Conservation (phyloP, 2,329 filamentous ascomycete species). For the Diplodia mutila region DNA sequence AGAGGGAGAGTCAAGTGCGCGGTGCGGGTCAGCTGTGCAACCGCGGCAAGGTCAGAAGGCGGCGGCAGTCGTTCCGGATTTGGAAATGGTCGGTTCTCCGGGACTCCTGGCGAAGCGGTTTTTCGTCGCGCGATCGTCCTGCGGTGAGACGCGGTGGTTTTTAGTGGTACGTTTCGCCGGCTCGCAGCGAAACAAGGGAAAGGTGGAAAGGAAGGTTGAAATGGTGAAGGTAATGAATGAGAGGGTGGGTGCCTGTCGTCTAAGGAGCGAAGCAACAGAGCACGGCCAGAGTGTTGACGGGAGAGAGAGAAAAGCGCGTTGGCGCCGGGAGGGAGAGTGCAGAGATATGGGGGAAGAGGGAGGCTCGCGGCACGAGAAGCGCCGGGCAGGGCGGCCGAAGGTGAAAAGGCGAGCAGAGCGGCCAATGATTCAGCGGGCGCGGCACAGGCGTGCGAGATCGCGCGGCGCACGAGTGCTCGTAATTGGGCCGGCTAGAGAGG, state of each 20-base stretch:
- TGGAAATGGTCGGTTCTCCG: background rate
- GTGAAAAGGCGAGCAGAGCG: slow-evolving; percentile 20
- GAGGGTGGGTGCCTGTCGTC: slow-evolving; percentile 35
- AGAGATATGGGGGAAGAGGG: slow-evolving; percentile 33
- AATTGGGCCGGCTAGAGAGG: background rate
- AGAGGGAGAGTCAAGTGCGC: slow-evolving; percentile 17
- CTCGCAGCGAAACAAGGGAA: slow-evolving; percentile 36
- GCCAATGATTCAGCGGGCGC: slow-evolving; percentile 17
- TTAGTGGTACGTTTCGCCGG: slow-evolving; percentile 30
- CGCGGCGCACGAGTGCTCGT: background rate
- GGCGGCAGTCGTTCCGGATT: slow-evolving; percentile 6
- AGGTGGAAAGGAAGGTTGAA: slow-evolving; percentile 26
- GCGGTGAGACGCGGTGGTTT: slow-evolving; percentile 19
- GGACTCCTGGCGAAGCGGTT: slow-evolving; percentile 3
- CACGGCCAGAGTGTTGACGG: slow-evolving; percentile 15
- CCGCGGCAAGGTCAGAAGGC: slow-evolving; percentile 17
- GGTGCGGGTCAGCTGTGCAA: slow-evolving; percentile 19
- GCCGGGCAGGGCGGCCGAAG: slow-evolving; percentile 17
- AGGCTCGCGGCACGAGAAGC: slow-evolving; percentile 15
- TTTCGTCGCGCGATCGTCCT: slow-evolving; percentile 18
- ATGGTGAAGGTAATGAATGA: slow-evolving; percentile 37
- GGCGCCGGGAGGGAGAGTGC: slow-evolving; percentile 23
- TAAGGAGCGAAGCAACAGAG: slow-evolving; percentile 45
- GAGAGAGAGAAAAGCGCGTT: background rate
- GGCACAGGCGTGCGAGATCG: slow-evolving; percentile 16